phyloP scores from a whole-genome alignment of 768 basidiomycete species.

The Termitomyces bulborhizus region DNA sequence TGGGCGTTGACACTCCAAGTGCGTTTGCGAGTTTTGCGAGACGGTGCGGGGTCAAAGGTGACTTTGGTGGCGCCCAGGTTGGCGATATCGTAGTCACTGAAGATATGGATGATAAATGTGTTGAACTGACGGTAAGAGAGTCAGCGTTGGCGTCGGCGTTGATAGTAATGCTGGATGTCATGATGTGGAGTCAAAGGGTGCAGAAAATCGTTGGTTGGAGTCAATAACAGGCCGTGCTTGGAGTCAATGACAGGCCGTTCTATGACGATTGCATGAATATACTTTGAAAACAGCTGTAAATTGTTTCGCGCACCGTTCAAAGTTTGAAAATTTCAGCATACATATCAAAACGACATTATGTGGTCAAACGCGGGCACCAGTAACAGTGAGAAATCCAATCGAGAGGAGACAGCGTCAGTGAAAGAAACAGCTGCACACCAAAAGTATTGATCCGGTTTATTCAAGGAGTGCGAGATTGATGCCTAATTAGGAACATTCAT shows the following conservation, averaged over 20 bases:
- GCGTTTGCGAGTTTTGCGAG: conserved; percentile 84
- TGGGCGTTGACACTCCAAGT: conserved; percentile 71
- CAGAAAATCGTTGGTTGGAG: background rate
- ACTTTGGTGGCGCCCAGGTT: conserved; percentile 60
- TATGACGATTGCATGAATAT: conserved; percentile 6
- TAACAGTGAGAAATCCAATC: background rate
- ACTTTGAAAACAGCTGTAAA: conserved; percentile 5
- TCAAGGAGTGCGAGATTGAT: conserved; percentile 5
- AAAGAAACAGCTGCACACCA: background rate
- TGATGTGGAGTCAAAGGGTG: conserved; percentile 11
- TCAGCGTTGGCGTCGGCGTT: conserved; percentile 14
- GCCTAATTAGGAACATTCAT: conserved; percentile 10
- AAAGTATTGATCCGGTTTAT: background rate
- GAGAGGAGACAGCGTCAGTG: background rate
- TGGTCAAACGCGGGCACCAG: background rate
- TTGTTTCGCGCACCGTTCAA: background rate
- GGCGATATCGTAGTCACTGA: conserved; percentile 25
- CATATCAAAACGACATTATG: background rate
- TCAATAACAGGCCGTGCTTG: background rate
- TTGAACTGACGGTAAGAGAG: conserved; percentile 17
- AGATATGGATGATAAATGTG: conserved; percentile 17
- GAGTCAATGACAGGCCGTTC: background rate
- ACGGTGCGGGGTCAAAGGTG: conserved; percentile 69
- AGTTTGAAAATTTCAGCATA: background rate
- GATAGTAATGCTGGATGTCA: conserved; percentile 16